Base-by-base conservation (phyloP, 257 asterid genomes). In the Orobanche coerulescens region DNA sequence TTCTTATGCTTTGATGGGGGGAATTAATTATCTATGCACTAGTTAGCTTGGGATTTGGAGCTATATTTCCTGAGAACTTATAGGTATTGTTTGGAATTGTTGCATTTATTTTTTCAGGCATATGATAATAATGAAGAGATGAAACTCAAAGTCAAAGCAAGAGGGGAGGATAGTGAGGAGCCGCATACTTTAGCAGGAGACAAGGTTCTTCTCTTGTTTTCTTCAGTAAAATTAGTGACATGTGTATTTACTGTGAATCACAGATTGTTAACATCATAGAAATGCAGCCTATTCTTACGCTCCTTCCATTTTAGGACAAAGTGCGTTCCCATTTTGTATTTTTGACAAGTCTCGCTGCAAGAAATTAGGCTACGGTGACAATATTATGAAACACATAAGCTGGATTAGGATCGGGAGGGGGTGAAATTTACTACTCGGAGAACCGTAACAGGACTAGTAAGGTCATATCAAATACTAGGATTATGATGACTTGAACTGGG, bases 91-190 rank as follows among this genome's bases (percentile, higher is more conserved):
- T 34, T 69, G 39, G 39, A 37, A 64, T 52, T 28, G 47, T 46
- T 49, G 22, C 44, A 57, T 66, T 55, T 55, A 61, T 25, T 61
- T 64, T 75, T 69, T 69, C 82, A 92, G 97, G 78, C 87, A 14
- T 84, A 79, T 59, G 95, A 84, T 65, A 79, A 74, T 68, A 88
- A 84, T 67, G 98, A 82, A 75, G 86, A 73, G 62, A 69, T 70
- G 81, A 83, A 66, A 75, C 77, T 19, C 24, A 82, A 74, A 79
- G 81, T 88, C 70, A 79, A 74, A 79, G 81, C 90, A 71, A 79
- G 89, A 77, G 81, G 84, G 71, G 94, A 88, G 69, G 50, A 59
- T 58, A 65, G 49, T 60, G 85, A 60, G 58, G 87, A 78, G 73
- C 69, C 73, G 25, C 77, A 47, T 61, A 62, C 78, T 70, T 82